Evolutionary conservation across 2,329 filamentous ascomycete species (phyloP).

Genomic region (Xylariaceae sp.): DNA sequence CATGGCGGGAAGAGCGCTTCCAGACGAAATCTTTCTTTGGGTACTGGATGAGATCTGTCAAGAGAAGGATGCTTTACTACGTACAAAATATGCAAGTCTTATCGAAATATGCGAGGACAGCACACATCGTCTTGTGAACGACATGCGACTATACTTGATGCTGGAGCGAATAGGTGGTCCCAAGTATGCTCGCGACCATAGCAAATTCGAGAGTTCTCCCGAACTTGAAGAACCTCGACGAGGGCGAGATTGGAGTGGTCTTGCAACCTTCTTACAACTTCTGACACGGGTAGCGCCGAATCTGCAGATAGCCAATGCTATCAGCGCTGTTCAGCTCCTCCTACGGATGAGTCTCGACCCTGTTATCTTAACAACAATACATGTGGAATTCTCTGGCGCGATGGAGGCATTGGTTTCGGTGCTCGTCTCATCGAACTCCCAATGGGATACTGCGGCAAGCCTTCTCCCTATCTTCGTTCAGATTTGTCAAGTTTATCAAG

Average conservation of each 20-base stretch:
- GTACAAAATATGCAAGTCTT: conserved; percentile 57
- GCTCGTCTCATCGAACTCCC: conserved; percentile 32
- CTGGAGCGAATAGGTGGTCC: conserved; percentile 57
- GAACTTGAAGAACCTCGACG: conserved; percentile 26
- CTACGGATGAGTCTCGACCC: conserved; percentile 53
- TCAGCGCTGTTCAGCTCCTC: conserved; percentile 42
- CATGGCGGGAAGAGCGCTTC: conserved; percentile 40
- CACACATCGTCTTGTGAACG: conserved; percentile 39
- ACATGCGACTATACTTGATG: conserved; percentile 43
- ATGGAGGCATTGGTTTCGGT: conserved; percentile 39
- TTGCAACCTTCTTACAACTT: conserved; percentile 41
- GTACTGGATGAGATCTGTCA: conserved; percentile 55
- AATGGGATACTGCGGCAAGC: conserved; percentile 41
- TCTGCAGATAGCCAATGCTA: conserved; percentile 30
- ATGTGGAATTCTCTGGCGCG: conserved; percentile 26
- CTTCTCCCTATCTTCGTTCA: background rate
- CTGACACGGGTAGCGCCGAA: conserved; percentile 33
- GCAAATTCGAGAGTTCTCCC: conserved; percentile 19
- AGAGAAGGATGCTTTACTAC: conserved; percentile 51
- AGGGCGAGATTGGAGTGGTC: conserved; percentile 41
- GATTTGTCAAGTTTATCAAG: background rate
- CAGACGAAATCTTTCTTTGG: conserved; percentile 65
- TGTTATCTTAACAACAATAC: conserved; percentile 31
- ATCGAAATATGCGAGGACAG: conserved; percentile 41
- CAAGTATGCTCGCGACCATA: conserved; percentile 35